Base-by-base conservation (phyloP, 73 alveolate genomes). In the Paramecium caudatum region DNA sequence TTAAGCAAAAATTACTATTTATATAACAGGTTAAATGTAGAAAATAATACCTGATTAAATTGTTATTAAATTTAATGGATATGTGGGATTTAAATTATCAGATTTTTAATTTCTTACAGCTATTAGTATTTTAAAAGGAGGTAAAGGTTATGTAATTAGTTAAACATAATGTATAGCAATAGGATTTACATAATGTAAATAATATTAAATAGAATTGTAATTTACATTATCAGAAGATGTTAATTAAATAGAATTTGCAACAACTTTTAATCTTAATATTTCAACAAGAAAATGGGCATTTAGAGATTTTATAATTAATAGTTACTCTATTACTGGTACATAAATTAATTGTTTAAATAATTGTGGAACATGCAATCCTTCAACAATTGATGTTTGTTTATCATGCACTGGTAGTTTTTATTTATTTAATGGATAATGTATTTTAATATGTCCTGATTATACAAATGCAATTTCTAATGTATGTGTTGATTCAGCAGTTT, bases 401-500 rank as follows among this genome's bases (percentile, higher is more conserved):
- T 33, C 83, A 32, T 65, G 83, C 34, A 17, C 15, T 0, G 7
- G 36, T 0, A 33, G 17, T 65, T 32, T n/a, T 12, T 6, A 3
- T 33, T 30, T 33, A 65, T 65, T 33, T 65, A 33, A 65, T 6
- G 83, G 83, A 13, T 32, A 25, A 27, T 65, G 83, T 65, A 65
- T 65, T 4, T 46, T 32, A 32, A 10, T 32, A 65, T 65, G 83
- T 34, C 83, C 83, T 13, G 30, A 32, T 65, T 65, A 33, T 30
- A 36, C 83, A 65, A 65, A 6, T 10, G 50, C 47, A 4, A 36
- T 30, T 15, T 25, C 15, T 5, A 36, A 36, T 30, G 32, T 33
- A 32, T 65, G 83, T 65, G 49, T 65, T 10, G 83, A 65, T 65
- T 65, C 83, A 3, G 49, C 39, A 33, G 37, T 27, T 55, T 12